Conservation (phyloP, 2,329 filamentous ascomycete genomes). For the Allantophomopsis lycopodina region DNA sequence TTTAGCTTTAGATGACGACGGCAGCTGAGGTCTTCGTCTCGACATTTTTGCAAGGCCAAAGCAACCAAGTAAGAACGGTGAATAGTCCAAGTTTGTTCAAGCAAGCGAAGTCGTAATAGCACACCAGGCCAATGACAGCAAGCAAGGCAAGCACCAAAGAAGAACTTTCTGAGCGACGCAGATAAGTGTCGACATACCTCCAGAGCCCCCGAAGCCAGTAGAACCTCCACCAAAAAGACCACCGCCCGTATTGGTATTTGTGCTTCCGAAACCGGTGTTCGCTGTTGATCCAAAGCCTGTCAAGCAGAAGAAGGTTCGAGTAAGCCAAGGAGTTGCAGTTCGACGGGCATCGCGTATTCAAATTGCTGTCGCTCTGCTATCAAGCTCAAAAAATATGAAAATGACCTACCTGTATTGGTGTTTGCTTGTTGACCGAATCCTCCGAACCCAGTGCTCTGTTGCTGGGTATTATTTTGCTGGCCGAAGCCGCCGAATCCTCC, state of each 20-base stretch:
- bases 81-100: no score
- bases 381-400: conserved; percentile 3
- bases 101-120: no score
- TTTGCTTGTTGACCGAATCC: conserved; percentile 28
- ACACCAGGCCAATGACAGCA: no score
- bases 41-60: no score
- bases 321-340: conserved; percentile 10
- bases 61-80: no score
- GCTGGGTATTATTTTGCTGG: conserved; percentile 33
- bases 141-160: no score
- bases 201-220: conserved; percentile 19
- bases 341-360: no score
- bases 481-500: conserved; percentile 45
- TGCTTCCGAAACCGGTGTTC: conserved; percentile 24
- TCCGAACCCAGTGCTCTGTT: conserved; percentile 36
- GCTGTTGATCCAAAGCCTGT: conserved; percentile 27
- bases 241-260: conserved; percentile 16
- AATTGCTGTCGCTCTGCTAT: no score
- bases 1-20: no score
- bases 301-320: conserved; percentile 14
- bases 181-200: conserved; percentile 21
- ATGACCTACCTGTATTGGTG: conserved; percentile 20
- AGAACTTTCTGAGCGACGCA: no score
- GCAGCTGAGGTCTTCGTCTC: no score
- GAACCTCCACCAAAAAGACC: conserved; percentile 25